Percentiles rank a stretch among this genome's conserved stretches.
Evolutionary conservation across 139 green algal species (phyloP).

Genomic region (Picocystis salinarum): DNA sequence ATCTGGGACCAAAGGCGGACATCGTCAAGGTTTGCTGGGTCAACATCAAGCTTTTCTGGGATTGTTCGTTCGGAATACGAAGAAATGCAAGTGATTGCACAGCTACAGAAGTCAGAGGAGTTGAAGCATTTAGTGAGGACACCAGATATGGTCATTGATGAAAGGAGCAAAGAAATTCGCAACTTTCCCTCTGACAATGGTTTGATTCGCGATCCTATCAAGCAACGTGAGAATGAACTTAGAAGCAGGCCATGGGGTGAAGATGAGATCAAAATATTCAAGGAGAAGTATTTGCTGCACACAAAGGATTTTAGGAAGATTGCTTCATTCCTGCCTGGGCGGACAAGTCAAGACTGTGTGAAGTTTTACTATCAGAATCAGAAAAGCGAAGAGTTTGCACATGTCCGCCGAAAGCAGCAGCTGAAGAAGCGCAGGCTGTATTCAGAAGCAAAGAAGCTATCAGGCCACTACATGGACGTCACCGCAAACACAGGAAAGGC

Average conservation of each 20-base stretch:
- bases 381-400: conserved; percentile 67
- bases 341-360: conserved; percentile 57
- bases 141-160: conserved; percentile 29
- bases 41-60: conserved; percentile 1
- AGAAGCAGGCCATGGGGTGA: conserved; percentile 30
- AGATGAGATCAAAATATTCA: conserved; percentile 62
- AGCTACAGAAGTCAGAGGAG: conserved; percentile 41
- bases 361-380: conserved; percentile 45
- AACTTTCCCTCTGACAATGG: conserved; percentile 30
- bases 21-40: too few species aligned
- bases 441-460: conserved; percentile 20
- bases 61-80: conserved; percentile 30
- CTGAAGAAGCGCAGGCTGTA: conserved; percentile 66
- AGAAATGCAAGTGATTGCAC: conserved; percentile 43
- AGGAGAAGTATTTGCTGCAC: conserved; percentile 59
- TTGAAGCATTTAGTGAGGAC: conserved; percentile 36
- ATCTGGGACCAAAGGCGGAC: too few species aligned
- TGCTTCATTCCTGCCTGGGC: conserved; percentile 37
- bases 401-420: conserved; percentile 61
- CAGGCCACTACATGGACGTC: background rate
- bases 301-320: conserved; percentile 73
- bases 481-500: background rate
- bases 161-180: conserved; percentile 19
- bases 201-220: conserved; percentile 32
- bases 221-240: conserved; percentile 9